phyloP scores from a whole-genome alignment of 805 yeast species.

The Schizosaccharomyces octosporus region DNA sequence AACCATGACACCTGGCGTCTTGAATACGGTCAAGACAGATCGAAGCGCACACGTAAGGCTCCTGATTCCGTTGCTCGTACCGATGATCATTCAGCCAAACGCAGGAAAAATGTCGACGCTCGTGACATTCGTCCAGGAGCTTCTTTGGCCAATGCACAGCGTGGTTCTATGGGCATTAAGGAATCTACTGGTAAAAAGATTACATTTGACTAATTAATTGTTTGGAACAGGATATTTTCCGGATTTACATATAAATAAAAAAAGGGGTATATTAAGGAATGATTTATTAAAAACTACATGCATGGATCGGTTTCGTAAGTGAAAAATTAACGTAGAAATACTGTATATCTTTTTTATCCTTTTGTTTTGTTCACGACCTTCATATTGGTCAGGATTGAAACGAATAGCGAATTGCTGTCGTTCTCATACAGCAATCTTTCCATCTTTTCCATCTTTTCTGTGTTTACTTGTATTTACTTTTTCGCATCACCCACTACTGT shows the following conservation, averaged over 20 bases:
- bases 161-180: conserved; percentile 74
- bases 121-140: conserved; percentile 29
- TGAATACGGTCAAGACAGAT: conserved; percentile 89
- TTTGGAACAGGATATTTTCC: neutral
- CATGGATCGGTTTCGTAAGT: no score
- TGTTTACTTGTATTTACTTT: neutral
- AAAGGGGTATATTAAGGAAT: no score
- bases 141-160: conserved; percentile 67
- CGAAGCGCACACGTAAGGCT: conserved; percentile 25
- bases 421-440: no score
- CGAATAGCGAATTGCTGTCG: no score
- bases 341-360: no score
- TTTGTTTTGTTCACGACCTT: no score
- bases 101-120: conserved; percentile 7
- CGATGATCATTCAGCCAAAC: conserved; percentile 1
- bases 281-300: no score
- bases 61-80: neutral
- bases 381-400: no score
- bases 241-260: no score
- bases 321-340: no score
- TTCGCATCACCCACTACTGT: neutral
- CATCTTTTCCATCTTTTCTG: neutral
- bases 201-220: conserved; percentile 25
- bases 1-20: conserved; percentile 38
- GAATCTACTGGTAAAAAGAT: conserved; percentile 74